Base-by-base conservation (phyloP, 495 filamentous ascomycete genomes). In the Rhypophila decipiens region DNA sequence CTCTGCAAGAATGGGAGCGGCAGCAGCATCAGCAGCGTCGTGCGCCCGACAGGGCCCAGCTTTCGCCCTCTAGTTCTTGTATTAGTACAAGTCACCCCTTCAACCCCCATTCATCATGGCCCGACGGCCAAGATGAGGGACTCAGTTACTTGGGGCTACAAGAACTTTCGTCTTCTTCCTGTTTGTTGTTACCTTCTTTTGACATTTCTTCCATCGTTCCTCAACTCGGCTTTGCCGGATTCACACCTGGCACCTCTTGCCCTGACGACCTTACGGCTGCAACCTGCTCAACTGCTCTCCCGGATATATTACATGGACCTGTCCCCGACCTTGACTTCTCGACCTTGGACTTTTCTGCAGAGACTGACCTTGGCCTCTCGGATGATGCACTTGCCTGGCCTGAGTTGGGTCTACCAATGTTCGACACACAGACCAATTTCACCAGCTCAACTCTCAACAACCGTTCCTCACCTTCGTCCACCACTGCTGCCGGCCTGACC, bases 1-100 rank as follows among this genome's bases (percentile, higher is more conserved):
- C 42, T 46, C 48, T 60, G 58, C 58, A 53, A 58, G 51, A 53
- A 60, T 60, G 58, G 58, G 23, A 39, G 44, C 45, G 42, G 55
- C 47, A 43, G 44, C 51, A 41, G 34, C 39, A n/a, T 47, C 55
- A 31, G 55, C 51, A 55, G 55, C 55, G 2, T 39, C 50, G 17
- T 42, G 31, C 48, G 19, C 29, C 17, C 48, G 44, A 10, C 38
- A 27, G 17, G 12, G 17, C 13, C 37, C 8, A 22, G 21, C 15
- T 12, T 29, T 27, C 47, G 13, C 34, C 12, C 18, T 38, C 15
- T 42, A 39, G 18, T n/a, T 22, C n/a, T n/a, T n/a, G n/a, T n/a
- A n/a, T n/a, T n/a, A n/a, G n/a, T n/a, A n/a, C n/a, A n/a, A n/a
- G n/a, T n/a, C n/a, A n/a, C n/a, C n/a, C 15, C 24, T 21, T 50